Evolutionary conservation across 352 stramenopile genomes (phyloP).

Genomic region (Globisporangium barbulae): DNA sequence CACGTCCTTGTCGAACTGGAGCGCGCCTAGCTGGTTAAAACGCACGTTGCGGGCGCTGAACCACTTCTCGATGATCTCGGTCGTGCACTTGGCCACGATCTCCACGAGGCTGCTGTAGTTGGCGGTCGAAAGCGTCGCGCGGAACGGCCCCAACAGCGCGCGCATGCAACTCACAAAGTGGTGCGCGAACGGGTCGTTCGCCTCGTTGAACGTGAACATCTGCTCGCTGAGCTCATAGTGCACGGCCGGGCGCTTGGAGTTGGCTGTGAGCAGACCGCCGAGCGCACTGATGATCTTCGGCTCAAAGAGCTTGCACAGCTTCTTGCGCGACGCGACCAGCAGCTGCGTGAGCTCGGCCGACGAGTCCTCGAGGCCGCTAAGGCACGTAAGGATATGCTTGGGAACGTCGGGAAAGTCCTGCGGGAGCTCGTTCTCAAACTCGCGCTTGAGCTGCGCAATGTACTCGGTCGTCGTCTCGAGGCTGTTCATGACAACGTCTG

Average conservation of each 20-base stretch:
- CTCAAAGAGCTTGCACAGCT: slow-evolving; percentile 72
- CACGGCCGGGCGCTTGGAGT: slow-evolving; percentile 39
- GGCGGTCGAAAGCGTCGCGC: slow-evolving; percentile 41
- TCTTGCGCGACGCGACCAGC: slow-evolving; percentile 64
- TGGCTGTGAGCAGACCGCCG: slow-evolving; percentile 41
- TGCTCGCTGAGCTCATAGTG: slow-evolving; percentile 80
- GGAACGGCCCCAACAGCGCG: slow-evolving; percentile 51
- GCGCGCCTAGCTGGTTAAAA: slow-evolving; percentile 78
- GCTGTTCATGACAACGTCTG: slow-evolving; percentile 83
- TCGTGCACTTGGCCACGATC: slow-evolving; percentile 34
- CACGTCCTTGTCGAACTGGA: slow-evolving; percentile 87
- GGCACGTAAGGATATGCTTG: slow-evolving; percentile 64
- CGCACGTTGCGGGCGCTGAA: slow-evolving; percentile 47
- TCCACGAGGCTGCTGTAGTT: slow-evolving; percentile 65
- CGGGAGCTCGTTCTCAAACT: slow-evolving; percentile 69
- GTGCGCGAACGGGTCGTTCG: slow-evolving; percentile 84
- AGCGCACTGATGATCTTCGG: slow-evolving; percentile 62
- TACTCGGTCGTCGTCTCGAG: slow-evolving; percentile 72
- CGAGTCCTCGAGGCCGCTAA: slow-evolving; percentile 72
- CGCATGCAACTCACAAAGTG: slow-evolving; percentile 64
- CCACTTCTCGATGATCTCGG: slow-evolving; percentile 61
- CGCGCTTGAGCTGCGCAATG: slow-evolving; percentile 71
- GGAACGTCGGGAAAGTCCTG: slow-evolving; percentile 75
- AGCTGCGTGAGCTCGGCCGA: slow-evolving; percentile 67
- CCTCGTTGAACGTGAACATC: slow-evolving; percentile 87